Percentiles rank a stretch among this genome's conserved stretches.
These are phyloP conservation scores for Lagenidium sp. DNA, from an alignment of 352 stramenopile species.

Conservation along the genomic window DNA sequence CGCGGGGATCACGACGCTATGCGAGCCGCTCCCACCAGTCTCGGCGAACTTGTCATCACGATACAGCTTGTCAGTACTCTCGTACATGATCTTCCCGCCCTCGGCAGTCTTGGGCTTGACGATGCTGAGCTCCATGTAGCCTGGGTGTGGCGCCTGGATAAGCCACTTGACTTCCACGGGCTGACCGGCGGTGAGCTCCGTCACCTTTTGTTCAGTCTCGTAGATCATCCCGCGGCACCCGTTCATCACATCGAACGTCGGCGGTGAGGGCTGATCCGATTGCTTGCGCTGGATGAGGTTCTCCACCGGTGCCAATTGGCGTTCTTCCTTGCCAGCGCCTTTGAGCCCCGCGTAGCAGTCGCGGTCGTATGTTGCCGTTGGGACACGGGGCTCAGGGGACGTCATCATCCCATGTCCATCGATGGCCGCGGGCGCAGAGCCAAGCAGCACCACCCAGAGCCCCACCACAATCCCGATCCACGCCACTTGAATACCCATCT, in stretches of 20 bases:
- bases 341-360: slow-evolving; percentile 32
- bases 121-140: slow-evolving; percentile 39
- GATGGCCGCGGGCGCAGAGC: slow-evolving; percentile 7
- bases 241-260: slow-evolving; percentile 51
- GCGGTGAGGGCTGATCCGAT: slow-evolving; percentile 21
- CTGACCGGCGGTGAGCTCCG: slow-evolving; percentile 23
- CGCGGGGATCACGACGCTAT: slow-evolving; percentile 25
- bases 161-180: slow-evolving; percentile 38
- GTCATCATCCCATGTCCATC: slow-evolving; percentile 16
- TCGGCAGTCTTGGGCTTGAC: slow-evolving; percentile 37
- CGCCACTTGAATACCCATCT: too few relatives aligned
- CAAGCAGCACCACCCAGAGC: slow-evolving; percentile 1
- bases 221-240: slow-evolving; percentile 48
- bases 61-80: slow-evolving; percentile 21
- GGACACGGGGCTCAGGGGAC: slow-evolving; percentile 5
- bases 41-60: slow-evolving; percentile 31
- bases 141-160: slow-evolving; percentile 49
- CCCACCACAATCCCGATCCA: too few relatives aligned
- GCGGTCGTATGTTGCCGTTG: slow-evolving; percentile 24
- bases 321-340: slow-evolving; percentile 36
- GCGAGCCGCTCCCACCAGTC: slow-evolving; percentile 16
- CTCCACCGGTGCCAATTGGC: slow-evolving; percentile 41
- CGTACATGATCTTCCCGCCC: slow-evolving; percentile 34
- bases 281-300: slow-evolving; percentile 42
- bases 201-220: slow-evolving; percentile 32